Evolutionary conservation across 2,329 filamentous ascomycete genomes (phyloP).

Genomic region (Botrytis squamosa): DNA sequence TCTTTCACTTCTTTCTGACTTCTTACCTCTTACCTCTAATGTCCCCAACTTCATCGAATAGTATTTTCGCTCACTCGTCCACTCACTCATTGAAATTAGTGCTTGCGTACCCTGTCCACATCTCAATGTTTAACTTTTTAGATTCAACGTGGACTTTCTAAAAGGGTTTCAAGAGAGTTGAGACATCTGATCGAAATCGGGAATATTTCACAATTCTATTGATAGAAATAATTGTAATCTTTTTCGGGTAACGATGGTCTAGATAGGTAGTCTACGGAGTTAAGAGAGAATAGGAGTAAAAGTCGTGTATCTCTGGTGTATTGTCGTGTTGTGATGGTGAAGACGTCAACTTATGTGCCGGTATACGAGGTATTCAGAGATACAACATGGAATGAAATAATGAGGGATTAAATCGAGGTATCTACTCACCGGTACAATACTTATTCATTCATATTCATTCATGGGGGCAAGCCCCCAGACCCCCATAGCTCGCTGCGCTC

Average conservation of each 20-base stretch:
- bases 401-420: background rate
- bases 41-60: background rate
- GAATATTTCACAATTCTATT: constrained; percentile 17
- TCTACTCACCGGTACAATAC: background rate
- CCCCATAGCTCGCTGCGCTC: background rate
- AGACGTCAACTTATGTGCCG: background rate
- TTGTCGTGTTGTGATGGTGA: background rate
- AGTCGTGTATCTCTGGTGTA: background rate
- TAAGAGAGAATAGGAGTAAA: background rate
- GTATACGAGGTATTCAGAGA: background rate
- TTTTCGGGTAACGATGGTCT: background rate
- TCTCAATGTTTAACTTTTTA: background rate
- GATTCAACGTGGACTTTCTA: background rate
- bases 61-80: background rate
- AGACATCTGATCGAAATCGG: constrained; percentile 6
- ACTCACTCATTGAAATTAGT: background rate
- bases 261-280: background rate
- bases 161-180: background rate
- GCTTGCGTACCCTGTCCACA: constrained; percentile 1
- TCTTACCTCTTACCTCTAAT: background rate
- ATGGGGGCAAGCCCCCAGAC: background rate
- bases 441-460: too few relatives aligned
- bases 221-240: background rate
- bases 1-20: background rate
- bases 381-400: background rate